Base-by-base conservation (phyloP, 805 yeast species). In the Wickerhamomyces chaumierensis region DNA sequence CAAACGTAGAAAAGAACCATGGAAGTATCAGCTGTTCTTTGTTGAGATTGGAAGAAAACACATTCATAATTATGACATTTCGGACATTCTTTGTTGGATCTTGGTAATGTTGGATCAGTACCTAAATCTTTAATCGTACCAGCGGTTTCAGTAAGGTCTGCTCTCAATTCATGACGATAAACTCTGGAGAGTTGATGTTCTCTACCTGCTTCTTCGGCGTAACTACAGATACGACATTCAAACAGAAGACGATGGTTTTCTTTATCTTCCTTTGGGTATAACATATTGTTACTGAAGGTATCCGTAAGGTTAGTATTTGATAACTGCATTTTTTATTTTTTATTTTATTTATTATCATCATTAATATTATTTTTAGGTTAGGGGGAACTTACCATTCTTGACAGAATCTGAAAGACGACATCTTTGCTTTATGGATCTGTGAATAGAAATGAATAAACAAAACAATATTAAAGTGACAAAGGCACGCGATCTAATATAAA, bases 51-150 rank as follows among this genome's bases (percentile, higher is more conserved):
- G 71, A 92, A 92, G 58, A 92, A 92, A 31, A 92, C 98, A 61
- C 95, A 85, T 49, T 88, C 95, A 46, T 78, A 76, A 43, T 82
- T 81, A 49, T 74, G 79, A 62, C 99, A 92, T 39, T 72, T 69
- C 3, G 96, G 95, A 60, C 99, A 92, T 51, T 83, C 88, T 55
- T 84, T 84, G 58, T 90, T 92, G 2, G 95, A 82, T 47, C 96
- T 71, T 39, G 99, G 99, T 55, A 92, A 77, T 2, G 98, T 92
- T n/a, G 97, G 97, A 61, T 92, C 99, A 18, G 80, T 69, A 1
- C 96, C 96, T 48, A 92, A 83, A 59, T 90, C 97, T 57, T 84
- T 88, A 31, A 92, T 95, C 39, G 84, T 95, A 51, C 97, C 97
- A 1, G 97, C 97, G 2, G 96, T 90, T 56, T 85, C 96, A 55